Percentiles rank a stretch among this genome's conserved stretches.
phyloP scores from a whole-genome alignment of 148 eudicot species.

The Polygonum aviculare region DNA sequence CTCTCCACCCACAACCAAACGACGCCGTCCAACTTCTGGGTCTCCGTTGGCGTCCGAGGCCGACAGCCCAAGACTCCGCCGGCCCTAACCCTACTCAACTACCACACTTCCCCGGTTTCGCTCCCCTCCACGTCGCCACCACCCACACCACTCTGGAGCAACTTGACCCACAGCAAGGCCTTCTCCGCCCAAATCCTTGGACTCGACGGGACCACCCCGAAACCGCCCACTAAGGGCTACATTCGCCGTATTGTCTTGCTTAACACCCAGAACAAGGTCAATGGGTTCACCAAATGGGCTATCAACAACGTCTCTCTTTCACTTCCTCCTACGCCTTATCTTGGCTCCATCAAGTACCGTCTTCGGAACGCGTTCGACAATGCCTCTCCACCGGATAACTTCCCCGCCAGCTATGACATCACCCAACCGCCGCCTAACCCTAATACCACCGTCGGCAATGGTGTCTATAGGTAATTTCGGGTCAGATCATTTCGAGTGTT shows the following conservation, averaged over 20 bases:
- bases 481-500: too few relatives aligned
- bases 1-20: constrained; percentile 47
- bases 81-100: constrained; percentile 56
- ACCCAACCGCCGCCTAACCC: constrained; percentile 32
- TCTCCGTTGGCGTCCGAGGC: constrained; percentile 60
- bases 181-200: constrained; percentile 43
- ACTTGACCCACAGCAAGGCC: constrained; percentile 43
- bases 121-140: constrained; percentile 55
- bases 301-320: constrained; percentile 67
- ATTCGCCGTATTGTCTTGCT: constrained; percentile 46
- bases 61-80: constrained; percentile 62
- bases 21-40: constrained; percentile 60
- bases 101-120: constrained; percentile 18
- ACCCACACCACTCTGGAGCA: constrained; percentile 47
- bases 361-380: constrained; percentile 27
- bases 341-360: constrained; percentile 46
- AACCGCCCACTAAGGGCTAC: constrained; percentile 25
- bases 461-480: constrained; percentile 30
- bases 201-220: constrained; percentile 31
- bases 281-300: constrained; percentile 70
- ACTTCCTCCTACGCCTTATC: constrained; percentile 62
- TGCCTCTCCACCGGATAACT: constrained; percentile 38
- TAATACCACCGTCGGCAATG: constrained; percentile 43
- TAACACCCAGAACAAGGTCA: constrained; percentile 56
- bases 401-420: constrained; percentile 31